Evolutionary conservation across 2,329 filamentous ascomycete species (phyloP).

Genomic region (Epichloe gansuensis): DNA sequence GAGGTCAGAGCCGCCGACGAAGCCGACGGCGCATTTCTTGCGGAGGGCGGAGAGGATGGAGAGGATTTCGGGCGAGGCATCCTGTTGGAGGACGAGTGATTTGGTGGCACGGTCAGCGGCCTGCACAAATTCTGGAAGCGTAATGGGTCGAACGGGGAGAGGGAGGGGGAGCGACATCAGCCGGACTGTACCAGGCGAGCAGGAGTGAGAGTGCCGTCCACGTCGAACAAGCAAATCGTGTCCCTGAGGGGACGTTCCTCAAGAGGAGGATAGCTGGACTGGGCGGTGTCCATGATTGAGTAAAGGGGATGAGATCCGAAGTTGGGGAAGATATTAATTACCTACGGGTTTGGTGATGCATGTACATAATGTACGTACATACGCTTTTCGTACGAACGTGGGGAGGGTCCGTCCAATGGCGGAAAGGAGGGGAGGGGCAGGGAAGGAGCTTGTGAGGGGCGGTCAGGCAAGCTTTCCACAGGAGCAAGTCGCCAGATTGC

Average conservation of each 20-base stretch:
- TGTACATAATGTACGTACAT: too few relatives aligned
- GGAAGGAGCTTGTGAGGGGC: neutral
- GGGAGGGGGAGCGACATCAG: neutral
- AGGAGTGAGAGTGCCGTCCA: conserved; percentile 82
- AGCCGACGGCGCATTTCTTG: conserved; percentile 80
- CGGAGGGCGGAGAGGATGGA: conserved; percentile 67
- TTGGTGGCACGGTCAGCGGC: neutral
- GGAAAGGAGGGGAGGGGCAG: neutral
- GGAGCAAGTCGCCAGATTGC: too few relatives aligned
- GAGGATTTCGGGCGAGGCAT: conserved; percentile 70
- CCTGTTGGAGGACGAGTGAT: conserved; percentile 28
- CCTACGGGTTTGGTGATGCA: too few relatives aligned
- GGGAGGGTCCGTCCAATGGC: neutral
- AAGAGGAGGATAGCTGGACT: conserved; percentile 54
- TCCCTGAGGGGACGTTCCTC: conserved; percentile 78
- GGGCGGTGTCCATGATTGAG: conserved; percentile 27
- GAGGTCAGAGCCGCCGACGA: conserved; percentile 85
- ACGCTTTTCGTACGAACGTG: neutral
- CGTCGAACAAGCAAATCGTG: conserved; percentile 92
- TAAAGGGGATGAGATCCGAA: neutral
- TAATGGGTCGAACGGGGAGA: neutral
- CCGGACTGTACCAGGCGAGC: conserved; percentile 54
- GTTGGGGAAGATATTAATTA: too few relatives aligned
- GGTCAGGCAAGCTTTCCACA: neutral
- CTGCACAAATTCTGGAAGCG: neutral